Base-by-base conservation (phyloP, 495 filamentous ascomycete species). In the Venustampulla echinocandica region DNA sequence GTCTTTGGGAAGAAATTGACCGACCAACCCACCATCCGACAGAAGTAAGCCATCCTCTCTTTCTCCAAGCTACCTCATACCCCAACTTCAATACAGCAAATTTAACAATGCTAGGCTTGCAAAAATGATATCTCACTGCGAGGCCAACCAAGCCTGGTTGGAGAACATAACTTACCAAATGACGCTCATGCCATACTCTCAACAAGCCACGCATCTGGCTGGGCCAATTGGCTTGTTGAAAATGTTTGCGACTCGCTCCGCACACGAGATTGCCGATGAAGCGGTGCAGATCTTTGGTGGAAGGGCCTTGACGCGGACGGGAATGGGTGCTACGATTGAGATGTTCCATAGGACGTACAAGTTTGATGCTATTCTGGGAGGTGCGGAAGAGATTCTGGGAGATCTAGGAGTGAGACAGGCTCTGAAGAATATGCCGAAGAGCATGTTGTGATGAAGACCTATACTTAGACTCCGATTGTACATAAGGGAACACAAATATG, bases 241-340 rank as follows among this genome's bases (percentile, higher is more conserved):
- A 69, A 85, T 81, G 56, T 81, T 80, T 58, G 67, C 71, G 32
- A 94, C 87, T 4, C 75, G 82, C 14, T 76, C 79, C 4, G 83
- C 86, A 0, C 83, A 88, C 57, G 85, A 92, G 59, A 80, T 87
- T 57, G 86, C 87, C 45, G 85, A 89, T 58, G 77, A 86, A 52
- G 75, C 84, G 15, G 83, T 85, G 1, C 89, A 94, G 62, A 87
- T 94, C 62, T 94, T 88, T 61, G 87, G 87, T 35, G 86, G 87
- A 4, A 73, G 87, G 49, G 87, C 80, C 1, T 58, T 94, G 14
- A 94, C 86, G 1, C 82, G 89, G 66, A 75, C 70, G 0, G 87
- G 87, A 22, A 94, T 92, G 86, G 87, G 87, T 21, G 73, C 74
- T 33, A 68, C 85, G 19, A 76, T 92, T 27, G 87, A 92, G 67